Evolutionary conservation across 1,284 basidiomycete species (phyloP), one percentile per base, ranked within the genome.

Genomic region (Fomitiporia mediterranea): DNA sequence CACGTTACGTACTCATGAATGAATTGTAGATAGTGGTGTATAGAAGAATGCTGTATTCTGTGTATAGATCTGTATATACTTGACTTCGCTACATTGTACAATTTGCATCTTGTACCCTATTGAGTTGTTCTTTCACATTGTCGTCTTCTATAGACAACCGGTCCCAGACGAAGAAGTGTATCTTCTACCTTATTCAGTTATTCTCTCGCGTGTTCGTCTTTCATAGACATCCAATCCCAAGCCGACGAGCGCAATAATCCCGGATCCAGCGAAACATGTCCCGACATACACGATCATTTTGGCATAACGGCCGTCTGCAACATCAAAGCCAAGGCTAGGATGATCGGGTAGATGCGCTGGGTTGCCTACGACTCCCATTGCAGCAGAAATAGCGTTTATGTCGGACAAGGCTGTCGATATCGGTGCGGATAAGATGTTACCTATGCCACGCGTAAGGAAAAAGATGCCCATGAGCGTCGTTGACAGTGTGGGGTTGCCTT

Each of bases 401-500:
- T 61, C 53, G 17, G 62, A 56, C 39, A 73, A 61, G 1, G 65
- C 64, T 0, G 73, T 70, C 7, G 74, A 69, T 39, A 77, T 71
- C 4, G 74, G 74, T 5, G 73, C 72, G 4, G 72, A 73, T 2
- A 76, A 61, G 30, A 77, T 69, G 53, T 74, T 75, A 0, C 74
- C 74, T 3, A 76, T 57, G 0, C 75, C 74, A 7, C 73, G 65
- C 0, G 71, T 68, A 35, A 74, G 64, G 17, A 71, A 63, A 17
- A 75, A 61, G 49, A 72, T 68, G 25, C 74, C 71, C 50, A 70
- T 69, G 15, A 77, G 61, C 6, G 66, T 65, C 17, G 72, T 70
- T 2, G 68, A 61, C 13, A 72, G 63, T 2, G 55, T 61, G 0
- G 67, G 70, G 52, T 75, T 72, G 52, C 74, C 71, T 44, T 66